These are phyloP conservation scores for Curvularia eragrostidis DNA, from an alignment of 2,329 filamentous ascomycete genomes.

Conservation along the genomic window DNA sequence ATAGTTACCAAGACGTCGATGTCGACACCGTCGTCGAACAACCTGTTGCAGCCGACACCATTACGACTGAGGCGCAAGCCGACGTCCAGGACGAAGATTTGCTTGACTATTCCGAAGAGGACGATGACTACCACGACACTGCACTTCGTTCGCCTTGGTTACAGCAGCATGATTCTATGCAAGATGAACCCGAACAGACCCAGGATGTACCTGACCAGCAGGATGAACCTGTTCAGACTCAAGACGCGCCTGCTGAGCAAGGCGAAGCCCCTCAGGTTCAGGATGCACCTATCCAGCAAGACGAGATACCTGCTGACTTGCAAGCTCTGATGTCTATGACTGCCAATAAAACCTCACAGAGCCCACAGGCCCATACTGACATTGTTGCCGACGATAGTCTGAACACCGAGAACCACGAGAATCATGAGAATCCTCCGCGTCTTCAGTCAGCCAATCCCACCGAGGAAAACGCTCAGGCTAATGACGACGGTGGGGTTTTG, in stretches of 20 bases:
- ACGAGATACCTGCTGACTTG: conserved; percentile 17
- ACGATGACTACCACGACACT: conserved; percentile 23
- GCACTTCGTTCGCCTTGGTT: conserved; percentile 6
- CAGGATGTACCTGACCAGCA: conserved; percentile 10
- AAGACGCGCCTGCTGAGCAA: conserved; percentile 1
- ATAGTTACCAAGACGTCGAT: conserved; percentile 23
- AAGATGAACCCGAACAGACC: conserved; percentile 5
- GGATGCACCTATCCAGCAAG: conserved; percentile 8
- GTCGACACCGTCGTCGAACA: conserved; percentile 15
- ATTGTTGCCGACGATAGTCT: neutral
- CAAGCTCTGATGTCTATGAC: conserved; percentile 11
- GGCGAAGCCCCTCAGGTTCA: neutral
- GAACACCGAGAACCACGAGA: conserved; percentile 2
- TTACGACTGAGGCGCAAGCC: conserved; percentile 2
- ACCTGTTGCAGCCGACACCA: conserved; percentile 2
- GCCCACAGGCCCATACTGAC: conserved; percentile 4
- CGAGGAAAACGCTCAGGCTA: conserved; percentile 13
- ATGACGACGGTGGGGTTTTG: conserved; percentile 23
- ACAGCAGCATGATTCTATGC: conserved; percentile 5
- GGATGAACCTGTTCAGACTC: conserved; percentile 3
- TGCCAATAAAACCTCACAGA: conserved; percentile 8
- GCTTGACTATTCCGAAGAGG: conserved; percentile 47
- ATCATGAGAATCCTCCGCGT: conserved; percentile 1
- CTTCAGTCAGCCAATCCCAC: conserved; percentile 2
- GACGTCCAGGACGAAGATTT: conserved; percentile 36